These are phyloP conservation scores for Strobilomyces confusus DNA, from an alignment of 768 basidiomycete species.

Conservation along the genomic window DNA sequence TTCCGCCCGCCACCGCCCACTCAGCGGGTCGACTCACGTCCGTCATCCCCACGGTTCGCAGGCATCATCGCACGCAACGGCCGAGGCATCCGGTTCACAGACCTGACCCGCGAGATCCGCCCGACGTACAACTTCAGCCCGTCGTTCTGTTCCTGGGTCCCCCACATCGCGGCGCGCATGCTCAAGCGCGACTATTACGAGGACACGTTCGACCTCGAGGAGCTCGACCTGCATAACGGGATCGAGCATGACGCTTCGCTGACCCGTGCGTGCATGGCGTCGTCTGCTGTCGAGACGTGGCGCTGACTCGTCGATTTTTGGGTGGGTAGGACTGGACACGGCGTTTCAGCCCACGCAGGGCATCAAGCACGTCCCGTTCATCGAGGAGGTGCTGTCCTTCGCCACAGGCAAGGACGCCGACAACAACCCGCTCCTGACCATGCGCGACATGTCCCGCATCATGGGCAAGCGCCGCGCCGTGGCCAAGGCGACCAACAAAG, in stretches of 20 bases:
- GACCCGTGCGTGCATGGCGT: constrained; percentile 25
- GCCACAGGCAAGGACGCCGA: constrained; percentile 57
- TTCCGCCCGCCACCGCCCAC: background rate
- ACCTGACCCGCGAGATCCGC: constrained; percentile 41
- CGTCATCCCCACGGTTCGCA: background rate
- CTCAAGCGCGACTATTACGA: constrained; percentile 51
- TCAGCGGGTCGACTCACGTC: background rate
- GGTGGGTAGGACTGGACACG: constrained; percentile 49
- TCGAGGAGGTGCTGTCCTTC: constrained; percentile 55
- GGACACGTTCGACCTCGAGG: constrained; percentile 61
- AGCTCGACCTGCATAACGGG: constrained; percentile 70
- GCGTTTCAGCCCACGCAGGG: constrained; percentile 48
- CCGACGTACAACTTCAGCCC: constrained; percentile 67
- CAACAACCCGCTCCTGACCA: constrained; percentile 45
- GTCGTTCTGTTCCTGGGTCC: constrained; percentile 64
- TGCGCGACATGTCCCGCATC: constrained; percentile 56
- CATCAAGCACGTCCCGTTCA: constrained; percentile 43
- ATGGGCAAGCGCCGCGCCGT: constrained; percentile 61
- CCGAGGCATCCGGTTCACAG: constrained; percentile 60
- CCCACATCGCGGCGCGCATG: constrained; percentile 55
- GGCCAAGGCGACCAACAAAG: constrained; percentile 48
- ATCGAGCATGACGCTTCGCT: constrained; percentile 36
- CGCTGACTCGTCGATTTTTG: background rate
- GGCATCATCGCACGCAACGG: constrained; percentile 58
- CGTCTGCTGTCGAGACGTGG: background rate